These are phyloP conservation scores for Wallemia ichthyophaga DNA, from an alignment of 1,284 basidiomycete genomes.

Conservation along the genomic window DNA sequence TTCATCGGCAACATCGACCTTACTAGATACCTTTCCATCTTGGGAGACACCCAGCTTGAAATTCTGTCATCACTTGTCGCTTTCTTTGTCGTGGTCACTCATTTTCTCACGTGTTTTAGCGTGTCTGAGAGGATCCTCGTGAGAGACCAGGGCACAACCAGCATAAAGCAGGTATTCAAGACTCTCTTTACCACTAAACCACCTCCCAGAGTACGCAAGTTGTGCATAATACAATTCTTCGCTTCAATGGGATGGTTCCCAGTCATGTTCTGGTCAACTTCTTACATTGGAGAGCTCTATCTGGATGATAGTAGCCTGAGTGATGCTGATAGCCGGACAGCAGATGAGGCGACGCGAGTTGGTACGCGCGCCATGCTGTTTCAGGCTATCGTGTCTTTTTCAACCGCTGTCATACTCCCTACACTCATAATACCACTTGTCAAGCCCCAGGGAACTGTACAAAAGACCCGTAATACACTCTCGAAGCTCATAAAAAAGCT, in stretches of 20 bases:
- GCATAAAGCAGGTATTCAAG: not conserved
- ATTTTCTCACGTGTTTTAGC: constrained; percentile 19
- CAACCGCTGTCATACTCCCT: constrained; percentile 39
- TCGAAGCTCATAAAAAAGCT: constrained; percentile 9
- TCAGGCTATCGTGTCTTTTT: constrained; percentile 36
- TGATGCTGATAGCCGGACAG: constrained; percentile 4
- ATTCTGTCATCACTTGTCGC: constrained; percentile 26
- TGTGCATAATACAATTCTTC: constrained; percentile 34
- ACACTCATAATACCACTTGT: constrained; percentile 23
- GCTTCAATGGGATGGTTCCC: constrained; percentile 63
- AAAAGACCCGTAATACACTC: constrained; percentile 5
- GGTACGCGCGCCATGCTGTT: constrained; percentile 59
- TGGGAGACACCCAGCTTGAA: constrained; percentile 48
- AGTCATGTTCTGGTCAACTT: constrained; percentile 52
- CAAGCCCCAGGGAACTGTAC: constrained; percentile 1
- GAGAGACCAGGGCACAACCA: constrained; percentile 10
- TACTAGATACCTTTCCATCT: constrained; percentile 28
- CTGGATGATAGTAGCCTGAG: constrained; percentile 18
- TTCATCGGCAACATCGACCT: constrained; percentile 52
- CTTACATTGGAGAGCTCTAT: constrained; percentile 65
- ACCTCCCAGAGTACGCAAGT: not conserved
- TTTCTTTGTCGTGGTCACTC: constrained; percentile 17
- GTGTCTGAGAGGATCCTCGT: constrained; percentile 52
- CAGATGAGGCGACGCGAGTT: constrained; percentile 40
- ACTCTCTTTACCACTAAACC: not conserved